These are phyloP conservation scores for Xerocomus minutiporus DNA, from an alignment of 1,284 basidiomycete genomes.

Conservation along the genomic window DNA sequence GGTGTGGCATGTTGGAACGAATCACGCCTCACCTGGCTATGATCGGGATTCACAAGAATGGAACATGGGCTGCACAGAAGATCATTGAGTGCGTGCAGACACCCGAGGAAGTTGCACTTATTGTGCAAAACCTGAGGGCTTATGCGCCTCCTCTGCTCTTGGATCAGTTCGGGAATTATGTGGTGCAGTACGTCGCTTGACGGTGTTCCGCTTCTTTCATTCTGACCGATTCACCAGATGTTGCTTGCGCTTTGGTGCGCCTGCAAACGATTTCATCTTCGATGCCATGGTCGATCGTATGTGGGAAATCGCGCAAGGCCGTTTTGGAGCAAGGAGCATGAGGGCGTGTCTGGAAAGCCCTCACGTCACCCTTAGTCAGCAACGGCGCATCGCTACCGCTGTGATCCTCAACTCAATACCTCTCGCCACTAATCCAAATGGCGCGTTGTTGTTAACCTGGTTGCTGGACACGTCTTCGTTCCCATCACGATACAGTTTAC, in stretches of 20 bases:
- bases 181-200: conserved; percentile 72
- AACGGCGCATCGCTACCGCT: conserved; percentile 91
- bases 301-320: conserved; percentile 96
- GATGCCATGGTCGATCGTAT: conserved; percentile 97
- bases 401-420: conserved; percentile 97
- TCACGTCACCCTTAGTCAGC: conserved; percentile 80
- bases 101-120: conserved; percentile 83
- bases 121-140: conserved; percentile 83
- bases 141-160: conserved; percentile 92
- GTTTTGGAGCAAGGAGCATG: conserved; percentile 97
- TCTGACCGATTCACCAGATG: conserved; percentile 47
- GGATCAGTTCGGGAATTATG: conserved; percentile 98
- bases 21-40: conserved; percentile 93
- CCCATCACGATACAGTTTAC: conserved; percentile 86
- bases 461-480: conserved; percentile 91
- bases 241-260: conserved; percentile 86
- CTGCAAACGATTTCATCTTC: conserved; percentile 92
- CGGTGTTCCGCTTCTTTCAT: not conserved
- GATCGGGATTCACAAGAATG: conserved; percentile 99
- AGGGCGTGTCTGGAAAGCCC: conserved; percentile 92
- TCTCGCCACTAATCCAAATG: conserved; percentile 95
- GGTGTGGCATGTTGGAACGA: conserved; percentile 89
- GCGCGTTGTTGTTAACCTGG: conserved; percentile 94
- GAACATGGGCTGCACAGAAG: conserved; percentile 99
- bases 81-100: conserved; percentile 93